Percentiles rank a stretch among this genome's conserved stretches.
Evolutionary conservation across 2,329 filamentous ascomycete genomes (phyloP).

Genomic region (Arthrinium phaeospermum): DNA sequence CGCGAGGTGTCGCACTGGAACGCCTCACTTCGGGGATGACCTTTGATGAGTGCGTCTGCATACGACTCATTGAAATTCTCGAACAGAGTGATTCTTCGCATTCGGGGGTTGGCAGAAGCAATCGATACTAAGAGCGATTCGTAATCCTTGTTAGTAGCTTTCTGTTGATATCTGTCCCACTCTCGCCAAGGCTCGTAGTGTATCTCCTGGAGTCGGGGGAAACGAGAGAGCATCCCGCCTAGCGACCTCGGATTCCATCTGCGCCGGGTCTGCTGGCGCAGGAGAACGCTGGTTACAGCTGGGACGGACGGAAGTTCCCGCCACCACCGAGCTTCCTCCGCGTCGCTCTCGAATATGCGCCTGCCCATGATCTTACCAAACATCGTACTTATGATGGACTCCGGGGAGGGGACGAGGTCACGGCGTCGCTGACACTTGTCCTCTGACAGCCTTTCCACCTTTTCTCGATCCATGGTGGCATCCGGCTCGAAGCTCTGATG

Average conservation of each 20-base stretch:
- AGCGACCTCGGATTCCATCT: conserved; percentile 41
- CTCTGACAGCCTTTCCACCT: neutral
- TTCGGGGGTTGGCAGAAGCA: neutral
- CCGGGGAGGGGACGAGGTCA: conserved; percentile 2
- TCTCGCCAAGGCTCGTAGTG: conserved; percentile 47
- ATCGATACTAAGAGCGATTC: neutral
- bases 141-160: neutral
- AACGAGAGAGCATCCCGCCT: conserved; percentile 40
- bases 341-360: neutral
- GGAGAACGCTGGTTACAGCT: conserved; percentile 39
- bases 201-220: conserved; percentile 44
- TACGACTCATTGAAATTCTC: conserved; percentile 1
- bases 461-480: conserved; percentile 25
- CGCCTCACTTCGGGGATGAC: neutral
- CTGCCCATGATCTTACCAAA: conserved; percentile 38
- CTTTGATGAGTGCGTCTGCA: conserved; percentile 5
- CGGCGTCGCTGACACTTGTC: neutral
- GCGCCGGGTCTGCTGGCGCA: conserved; percentile 45
- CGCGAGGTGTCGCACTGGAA: neutral
- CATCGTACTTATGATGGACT: conserved; percentile 20
- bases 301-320: conserved; percentile 40
- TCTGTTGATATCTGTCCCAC: conserved; percentile 16
- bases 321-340: conserved; percentile 37
- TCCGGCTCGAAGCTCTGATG: conserved; percentile 33
- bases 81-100: conserved; percentile 1